phyloP scores from a whole-genome alignment of 768 basidiomycete species.

The Chlorophyllum brunneum region DNA sequence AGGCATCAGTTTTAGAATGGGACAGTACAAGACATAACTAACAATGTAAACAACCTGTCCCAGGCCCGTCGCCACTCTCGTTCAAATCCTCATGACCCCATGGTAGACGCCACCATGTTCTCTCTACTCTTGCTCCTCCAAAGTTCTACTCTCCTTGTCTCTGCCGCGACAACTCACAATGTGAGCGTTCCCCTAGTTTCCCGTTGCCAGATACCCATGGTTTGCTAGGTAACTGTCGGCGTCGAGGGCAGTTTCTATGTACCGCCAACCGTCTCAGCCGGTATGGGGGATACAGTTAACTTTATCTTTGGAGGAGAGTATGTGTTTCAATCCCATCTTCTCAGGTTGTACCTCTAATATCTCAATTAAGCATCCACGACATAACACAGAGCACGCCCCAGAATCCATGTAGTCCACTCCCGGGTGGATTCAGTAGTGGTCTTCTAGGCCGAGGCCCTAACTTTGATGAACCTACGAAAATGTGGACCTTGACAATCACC shows the following conservation, averaged over 20 bases:
- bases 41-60: too few relatives aligned
- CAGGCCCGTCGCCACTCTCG: too few relatives aligned
- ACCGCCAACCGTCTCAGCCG: slow-evolving; percentile 28
- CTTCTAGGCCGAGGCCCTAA: slow-evolving; percentile 21
- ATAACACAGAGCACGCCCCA: slow-evolving; percentile 35
- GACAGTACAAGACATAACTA: too few relatives aligned
- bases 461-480: slow-evolving; percentile 15
- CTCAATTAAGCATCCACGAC: slow-evolving; percentile 28
- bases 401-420: slow-evolving; percentile 33
- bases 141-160: neutral
- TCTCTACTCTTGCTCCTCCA: neutral
- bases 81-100: neutral
- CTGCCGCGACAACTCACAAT: slow-evolving; percentile 13
- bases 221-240: slow-evolving; percentile 34
- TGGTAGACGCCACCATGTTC: neutral
- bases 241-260: slow-evolving; percentile 35
- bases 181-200: slow-evolving; percentile 7
- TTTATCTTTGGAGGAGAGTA: slow-evolving; percentile 39
- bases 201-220: neutral
- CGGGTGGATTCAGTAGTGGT: slow-evolving; percentile 39
- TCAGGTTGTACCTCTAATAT: neutral
- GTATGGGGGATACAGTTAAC: slow-evolving; percentile 29
- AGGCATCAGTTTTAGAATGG: too few relatives aligned
- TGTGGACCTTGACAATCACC: slow-evolving; percentile 34
- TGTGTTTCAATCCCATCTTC: slow-evolving; percentile 7